Percentiles rank a stretch among this genome's conserved stretches.
Conservation (phyloP, 352 stramenopile species). For the Globisporangium echinulatum region DNA sequence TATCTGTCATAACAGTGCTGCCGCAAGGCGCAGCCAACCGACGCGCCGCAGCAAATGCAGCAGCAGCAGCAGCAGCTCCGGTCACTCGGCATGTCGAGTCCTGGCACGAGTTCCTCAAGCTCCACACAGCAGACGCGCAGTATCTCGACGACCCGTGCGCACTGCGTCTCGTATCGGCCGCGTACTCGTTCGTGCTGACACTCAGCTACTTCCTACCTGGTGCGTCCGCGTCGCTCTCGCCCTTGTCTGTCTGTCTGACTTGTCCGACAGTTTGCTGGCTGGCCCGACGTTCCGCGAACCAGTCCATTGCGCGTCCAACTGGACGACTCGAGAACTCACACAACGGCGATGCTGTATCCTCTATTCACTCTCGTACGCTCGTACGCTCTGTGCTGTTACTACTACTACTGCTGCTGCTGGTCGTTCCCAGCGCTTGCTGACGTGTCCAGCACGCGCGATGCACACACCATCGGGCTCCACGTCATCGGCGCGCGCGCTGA, state of each 20-base stretch:
- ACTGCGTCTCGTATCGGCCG: constrained; percentile 49
- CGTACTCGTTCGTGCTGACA: constrained; percentile 69
- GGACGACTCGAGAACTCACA: no score
- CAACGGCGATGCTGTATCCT: not conserved
- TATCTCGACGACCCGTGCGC: constrained; percentile 28
- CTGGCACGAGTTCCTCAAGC: constrained; percentile 42
- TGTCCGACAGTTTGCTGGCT: no score
- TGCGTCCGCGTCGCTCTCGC: not conserved
- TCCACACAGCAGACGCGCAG: constrained; percentile 24
- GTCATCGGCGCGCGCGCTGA: constrained; percentile 65
- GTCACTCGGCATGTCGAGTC: constrained; percentile 8
- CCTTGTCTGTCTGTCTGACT: not conserved
- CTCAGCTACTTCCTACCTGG: constrained; percentile 38
- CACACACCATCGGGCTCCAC: constrained; percentile 22
- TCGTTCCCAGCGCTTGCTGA: not conserved
- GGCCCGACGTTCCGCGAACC: no score
- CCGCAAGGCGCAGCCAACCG: not conserved
- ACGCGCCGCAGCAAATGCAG: not conserved
- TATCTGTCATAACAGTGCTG: constrained; percentile 3
- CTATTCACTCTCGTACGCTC: not conserved
- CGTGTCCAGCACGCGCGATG: not conserved
- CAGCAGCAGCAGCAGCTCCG: not conserved
- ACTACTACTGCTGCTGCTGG: not conserved
- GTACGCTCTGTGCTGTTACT: not conserved
- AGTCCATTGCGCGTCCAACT: no score